Conservation (phyloP, 345 rosid species). For the Cardamine resedifolia region DNA sequence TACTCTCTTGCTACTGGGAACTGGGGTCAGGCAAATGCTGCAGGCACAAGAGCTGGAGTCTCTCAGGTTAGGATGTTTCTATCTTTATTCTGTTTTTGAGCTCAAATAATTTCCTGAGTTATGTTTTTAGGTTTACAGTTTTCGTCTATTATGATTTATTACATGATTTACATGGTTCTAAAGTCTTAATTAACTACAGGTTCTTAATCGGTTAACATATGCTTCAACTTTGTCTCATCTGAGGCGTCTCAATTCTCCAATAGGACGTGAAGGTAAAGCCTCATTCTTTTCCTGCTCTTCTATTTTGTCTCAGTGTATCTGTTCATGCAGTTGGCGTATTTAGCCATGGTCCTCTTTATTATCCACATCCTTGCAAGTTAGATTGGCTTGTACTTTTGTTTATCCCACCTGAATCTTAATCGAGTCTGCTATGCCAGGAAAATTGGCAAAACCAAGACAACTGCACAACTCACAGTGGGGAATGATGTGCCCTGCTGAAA, state of each 20-base stretch:
- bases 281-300: slow-evolving; percentile 16
- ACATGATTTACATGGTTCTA: slow-evolving; percentile 8
- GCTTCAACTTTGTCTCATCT: slow-evolving; percentile 96
- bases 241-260: slow-evolving; percentile 95
- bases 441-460: slow-evolving; percentile 97
- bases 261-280: slow-evolving; percentile 92
- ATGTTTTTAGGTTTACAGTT: slow-evolving; percentile 14
- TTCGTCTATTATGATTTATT: not conserved
- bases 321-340: slow-evolving; percentile 3
- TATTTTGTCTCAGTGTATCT: slow-evolving; percentile 4
- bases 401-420: slow-evolving; percentile 17
- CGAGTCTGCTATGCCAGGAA: slow-evolving; percentile 53
- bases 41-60: slow-evolving; percentile 99
- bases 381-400: not conserved
- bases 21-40: slow-evolving; percentile 99
- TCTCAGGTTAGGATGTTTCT: slow-evolving; percentile 66
- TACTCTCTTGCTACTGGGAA: slow-evolving; percentile 98
- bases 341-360: not conserved
- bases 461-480: slow-evolving; percentile 99
- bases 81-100: not conserved
- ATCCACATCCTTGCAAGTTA: slow-evolving; percentile 2
- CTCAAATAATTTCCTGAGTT: not conserved
- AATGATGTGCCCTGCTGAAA: slow-evolving; percentile 99
- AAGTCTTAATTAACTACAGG: slow-evolving; percentile 44
- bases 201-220: slow-evolving; percentile 90